These are phyloP conservation scores for Coelastrella sp. DNA, from an alignment of 139 green algal species.

Conservation along the genomic window DNA sequence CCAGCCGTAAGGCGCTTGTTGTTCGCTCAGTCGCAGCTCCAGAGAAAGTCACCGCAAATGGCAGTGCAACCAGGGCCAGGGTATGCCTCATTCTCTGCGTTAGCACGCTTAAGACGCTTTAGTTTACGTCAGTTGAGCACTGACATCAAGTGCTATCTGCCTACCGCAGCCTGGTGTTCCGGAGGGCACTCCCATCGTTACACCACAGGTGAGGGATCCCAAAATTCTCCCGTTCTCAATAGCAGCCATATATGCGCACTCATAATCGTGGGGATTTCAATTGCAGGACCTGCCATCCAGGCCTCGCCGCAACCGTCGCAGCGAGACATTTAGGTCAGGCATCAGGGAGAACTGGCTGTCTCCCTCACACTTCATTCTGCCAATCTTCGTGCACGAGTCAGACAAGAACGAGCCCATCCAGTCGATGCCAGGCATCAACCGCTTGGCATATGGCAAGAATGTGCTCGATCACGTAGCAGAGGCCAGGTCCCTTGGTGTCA, in stretches of 20 bases:
- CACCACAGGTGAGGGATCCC: conserved; percentile 62
- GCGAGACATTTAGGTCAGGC: conserved; percentile 80
- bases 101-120: neutral
- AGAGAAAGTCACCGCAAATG: neutral
- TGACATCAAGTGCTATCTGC: neutral
- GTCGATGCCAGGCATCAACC: conserved; percentile 91
- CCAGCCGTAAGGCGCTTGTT: neutral
- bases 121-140: neutral
- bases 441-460: conserved; percentile 85
- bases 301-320: conserved; percentile 94
- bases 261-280: neutral
- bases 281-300: conserved; percentile 87
- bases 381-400: conserved; percentile 95
- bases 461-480: conserved; percentile 91
- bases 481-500: conserved; percentile 93
- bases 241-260: too few species aligned
- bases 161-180: conserved; percentile 71
- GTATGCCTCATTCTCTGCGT: neutral
- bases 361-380: conserved; percentile 96
- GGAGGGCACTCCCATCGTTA: conserved; percentile 81
- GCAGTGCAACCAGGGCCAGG: conserved; percentile 20
- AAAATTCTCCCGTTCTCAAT: neutral
- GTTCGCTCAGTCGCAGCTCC: neutral
- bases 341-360: conserved; percentile 91
- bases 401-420: conserved; percentile 86